Base-by-base conservation (phyloP, 805 yeast species). In the Saccharomycopsis microspora region DNA sequence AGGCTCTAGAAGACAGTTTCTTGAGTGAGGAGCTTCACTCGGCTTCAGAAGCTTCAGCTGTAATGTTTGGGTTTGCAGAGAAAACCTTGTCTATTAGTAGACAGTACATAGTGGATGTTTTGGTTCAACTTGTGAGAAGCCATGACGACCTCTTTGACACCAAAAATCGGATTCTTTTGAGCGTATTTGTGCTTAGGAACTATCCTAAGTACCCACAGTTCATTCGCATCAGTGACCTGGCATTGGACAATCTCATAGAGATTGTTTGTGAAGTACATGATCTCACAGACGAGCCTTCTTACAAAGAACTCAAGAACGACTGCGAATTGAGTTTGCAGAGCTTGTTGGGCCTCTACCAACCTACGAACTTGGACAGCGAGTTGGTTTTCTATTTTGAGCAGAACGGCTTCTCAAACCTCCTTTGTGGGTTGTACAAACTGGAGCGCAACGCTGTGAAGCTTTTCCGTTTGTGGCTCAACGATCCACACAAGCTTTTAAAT, bases 141-240 rank as follows among this genome's bases (percentile, higher is more conserved):
- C 34, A 47, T 32, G 30, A 42, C 32, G 38, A 35, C n/a, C 4
- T 30, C 2, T 61, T 68, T 40, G 58, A 63, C 4, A 49, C 54
- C 0, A 49, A 49, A 4, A 68, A 65, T 36, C 54, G 55, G 10
- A 53, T 62, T 39, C 61, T 67, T 44, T 60, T 85, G 44, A 71
- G 85, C 2, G 74, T 86, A 3, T 93, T 90, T 58, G 62, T 90
- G 34, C 85, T 90, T 0, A 64, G 90, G 49, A 89, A 85, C 58
- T 78, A 81, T 52, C 82, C 96, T 2, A 93, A 90, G 59, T 90
- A 84, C 60, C 70, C 76, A 8, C 98, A 90, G 62, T 89, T 85
- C 53, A 71, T 90, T 7, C 70, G 86, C 41, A 61, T 93, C 1
- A 74, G 88, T 0, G 93, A 81, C 47, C 67, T 76, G 1, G 64